A percentile compares a stretch with the other conserved stretches of the same genome.
Evolutionary conservation across 2,329 filamentous ascomycete genomes (phyloP).

Genomic region (Xylariaceae sp.): DNA sequence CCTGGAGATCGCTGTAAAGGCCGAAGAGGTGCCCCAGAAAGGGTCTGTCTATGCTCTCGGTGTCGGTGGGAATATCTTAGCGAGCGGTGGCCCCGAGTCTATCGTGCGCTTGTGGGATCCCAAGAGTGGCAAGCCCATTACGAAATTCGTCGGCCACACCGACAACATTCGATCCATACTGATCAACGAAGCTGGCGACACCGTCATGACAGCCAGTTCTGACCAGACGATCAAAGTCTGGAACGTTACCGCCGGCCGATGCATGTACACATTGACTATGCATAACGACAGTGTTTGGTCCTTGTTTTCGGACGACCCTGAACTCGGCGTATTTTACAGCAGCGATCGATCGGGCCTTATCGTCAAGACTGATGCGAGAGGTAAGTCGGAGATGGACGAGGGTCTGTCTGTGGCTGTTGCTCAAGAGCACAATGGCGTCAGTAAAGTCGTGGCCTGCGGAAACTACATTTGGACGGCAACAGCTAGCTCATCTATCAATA

Average conservation of each 20-base stretch:
- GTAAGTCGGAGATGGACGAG: conserved; percentile 69
- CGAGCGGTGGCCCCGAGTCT: conserved; percentile 89
- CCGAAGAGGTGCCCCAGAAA: conserved; percentile 81
- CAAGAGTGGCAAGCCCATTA: conserved; percentile 80
- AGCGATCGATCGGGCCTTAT: conserved; percentile 86
- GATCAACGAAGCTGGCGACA: conserved; percentile 82
- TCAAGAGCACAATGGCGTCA: conserved; percentile 83
- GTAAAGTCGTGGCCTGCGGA: conserved; percentile 60
- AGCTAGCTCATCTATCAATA: conserved; percentile 83
- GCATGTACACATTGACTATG: conserved; percentile 98
- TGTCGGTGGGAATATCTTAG: conserved; percentile 73
- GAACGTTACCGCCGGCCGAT: conserved; percentile 90
- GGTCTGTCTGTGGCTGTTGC: conserved; percentile 85
- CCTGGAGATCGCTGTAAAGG: conserved; percentile 77
- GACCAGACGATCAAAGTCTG: conserved; percentile 98
- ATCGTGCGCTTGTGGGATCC: conserved; percentile 91
- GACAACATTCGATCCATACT: conserved; percentile 90
- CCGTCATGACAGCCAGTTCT: conserved; percentile 87
- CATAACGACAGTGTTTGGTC: conserved; percentile 98
- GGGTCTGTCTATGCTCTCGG: conserved; percentile 91
- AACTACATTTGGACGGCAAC: conserved; percentile 88
- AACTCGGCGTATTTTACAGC: conserved; percentile 87
- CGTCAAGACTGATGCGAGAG: conserved; percentile 90
- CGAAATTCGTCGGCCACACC: conserved; percentile 94
- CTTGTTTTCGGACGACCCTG: conserved; percentile 80